Percentiles rank a stretch among this genome's conserved stretches.
Evolutionary conservation across 345 rosid genomes (phyloP).

Genomic region (Geranium brycei): DNA sequence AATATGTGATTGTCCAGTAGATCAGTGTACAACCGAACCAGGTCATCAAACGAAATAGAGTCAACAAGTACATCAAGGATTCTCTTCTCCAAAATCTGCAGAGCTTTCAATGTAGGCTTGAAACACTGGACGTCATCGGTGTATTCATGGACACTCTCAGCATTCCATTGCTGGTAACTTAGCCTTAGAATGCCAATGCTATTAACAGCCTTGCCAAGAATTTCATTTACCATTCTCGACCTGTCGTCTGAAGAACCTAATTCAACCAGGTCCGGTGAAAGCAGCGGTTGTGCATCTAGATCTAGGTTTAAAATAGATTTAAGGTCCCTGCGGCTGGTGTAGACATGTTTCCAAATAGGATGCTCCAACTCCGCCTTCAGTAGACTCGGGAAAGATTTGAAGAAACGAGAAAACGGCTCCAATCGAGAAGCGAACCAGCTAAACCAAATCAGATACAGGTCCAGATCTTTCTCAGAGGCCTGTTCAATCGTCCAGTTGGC

Average conservation of each 20-base stretch:
- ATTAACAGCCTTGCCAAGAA: conserved; percentile 43
- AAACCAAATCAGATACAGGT: conserved; percentile 55
- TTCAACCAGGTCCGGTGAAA: conserved; percentile 53
- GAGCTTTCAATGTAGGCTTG: conserved; percentile 41
- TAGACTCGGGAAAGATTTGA: conserved; percentile 29
- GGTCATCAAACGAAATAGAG: conserved; percentile 33
- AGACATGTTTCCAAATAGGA: conserved; percentile 58
- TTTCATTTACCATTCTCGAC: conserved; percentile 14
- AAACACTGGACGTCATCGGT: conserved; percentile 21
- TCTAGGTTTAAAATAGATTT: conserved; percentile 24
- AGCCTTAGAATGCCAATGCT: conserved; percentile 47
- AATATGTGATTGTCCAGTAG: conserved; percentile 55
- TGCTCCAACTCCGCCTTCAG: conserved; percentile 47
- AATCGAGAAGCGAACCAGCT: conserved; percentile 52
- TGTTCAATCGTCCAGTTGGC: conserved; percentile 78
- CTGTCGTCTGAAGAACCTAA: conserved; percentile 23
- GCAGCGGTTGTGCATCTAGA: conserved; percentile 35
- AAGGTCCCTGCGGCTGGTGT: conserved; percentile 29
- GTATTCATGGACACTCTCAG: conserved; percentile 34
- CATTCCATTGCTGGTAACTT: conserved; percentile 59
- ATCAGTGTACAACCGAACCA: conserved; percentile 32
- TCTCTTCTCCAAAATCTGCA: conserved; percentile 44
- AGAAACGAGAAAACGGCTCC: conserved; percentile 27
- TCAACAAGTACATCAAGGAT: conserved; percentile 39
- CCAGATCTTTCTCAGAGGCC: conserved; percentile 57